Evolutionary conservation across 1,284 basidiomycete species (phyloP), one percentile per base, ranked within the genome.

Genomic region (Trichosporon ovoides): DNA sequence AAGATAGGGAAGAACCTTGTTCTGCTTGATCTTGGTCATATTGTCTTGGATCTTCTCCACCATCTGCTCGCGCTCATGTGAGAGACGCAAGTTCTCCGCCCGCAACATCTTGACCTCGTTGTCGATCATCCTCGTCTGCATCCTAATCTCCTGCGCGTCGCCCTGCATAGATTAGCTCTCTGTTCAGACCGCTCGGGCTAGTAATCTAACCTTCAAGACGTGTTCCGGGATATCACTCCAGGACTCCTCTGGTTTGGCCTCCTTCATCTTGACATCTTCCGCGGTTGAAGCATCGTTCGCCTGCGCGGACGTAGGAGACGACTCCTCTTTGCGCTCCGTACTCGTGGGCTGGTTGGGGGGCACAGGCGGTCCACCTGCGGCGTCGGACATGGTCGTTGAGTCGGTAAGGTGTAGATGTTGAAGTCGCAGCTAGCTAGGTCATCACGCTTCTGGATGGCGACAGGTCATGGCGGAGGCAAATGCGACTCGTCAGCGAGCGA

Each of bases 21-120:
- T 98, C 84, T 98, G 95, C 79, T 97, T 97, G 69, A 99, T 92
- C 82, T 98, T 98, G 78, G 97, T 94, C 54, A 87, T 87, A 68
- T 98, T 99, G 76, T 98, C 95, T 60, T 91, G 86, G 75, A 99
- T 96, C 83, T 95, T 96, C 82, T 97, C 94, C 74, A 90, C 87
- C 93, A 98, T 98, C 66, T 88, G 88, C 67, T 81, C 88, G 76
- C 95, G 89, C 77, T 98, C 96, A 75, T 98, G 95, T 70, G 88
- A 86, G 59, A 99, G 79, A 57, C 95, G 84, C 67, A 91, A 81
- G 35, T 88, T 91, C 80, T 98, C 95, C 64, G 91, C 94, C 66
- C 88, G 84, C 88, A 97, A 94, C 68, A 97, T 91, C 83, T 92
- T 94, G 71, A 95, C 86, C 70, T 97, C 93, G 70, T 95, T 96